A percentile compares a stretch with the other conserved stretches of the same genome.
These are phyloP conservation scores for Filobasidium wieringae DNA, from an alignment of 768 basidiomycete species.

Conservation along the genomic window DNA sequence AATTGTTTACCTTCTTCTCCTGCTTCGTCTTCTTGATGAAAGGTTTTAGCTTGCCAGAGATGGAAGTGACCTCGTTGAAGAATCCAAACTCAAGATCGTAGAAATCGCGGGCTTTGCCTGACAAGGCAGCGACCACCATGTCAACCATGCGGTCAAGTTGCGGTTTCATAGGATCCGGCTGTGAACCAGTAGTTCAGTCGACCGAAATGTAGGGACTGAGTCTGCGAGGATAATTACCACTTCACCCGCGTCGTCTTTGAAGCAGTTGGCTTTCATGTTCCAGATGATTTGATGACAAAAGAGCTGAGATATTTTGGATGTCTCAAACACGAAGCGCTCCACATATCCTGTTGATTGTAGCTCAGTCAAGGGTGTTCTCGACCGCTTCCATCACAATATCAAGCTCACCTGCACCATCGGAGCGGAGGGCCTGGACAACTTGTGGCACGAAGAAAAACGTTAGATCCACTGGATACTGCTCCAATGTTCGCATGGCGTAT, in stretches of 20 bases:
- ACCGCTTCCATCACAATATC: background rate
- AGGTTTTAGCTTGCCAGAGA: conserved; percentile 93
- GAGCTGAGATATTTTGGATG: conserved; percentile 86
- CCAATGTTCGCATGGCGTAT: conserved; percentile 89
- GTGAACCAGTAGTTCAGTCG: conserved; percentile 1
- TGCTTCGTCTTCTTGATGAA: conserved; percentile 88
- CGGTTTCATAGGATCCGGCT: conserved; percentile 96
- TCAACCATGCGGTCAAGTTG: conserved; percentile 76
- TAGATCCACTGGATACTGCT: conserved; percentile 83
- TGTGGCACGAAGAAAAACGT: conserved; percentile 99
- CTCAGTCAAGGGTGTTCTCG: background rate
- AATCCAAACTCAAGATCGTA: conserved; percentile 92
- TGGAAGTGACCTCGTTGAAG: conserved; percentile 92
- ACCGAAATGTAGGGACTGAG: background rate
- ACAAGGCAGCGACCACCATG: conserved; percentile 67
- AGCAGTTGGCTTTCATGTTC: conserved; percentile 99
- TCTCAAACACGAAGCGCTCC: conserved; percentile 88
- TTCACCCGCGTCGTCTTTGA: conserved; percentile 78
- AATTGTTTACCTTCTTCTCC: conserved; percentile 73
- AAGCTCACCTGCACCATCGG: conserved; percentile 66
- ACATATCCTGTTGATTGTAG: conserved; percentile 59
- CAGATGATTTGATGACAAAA: conserved; percentile 99
- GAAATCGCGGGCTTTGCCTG: conserved; percentile 75
- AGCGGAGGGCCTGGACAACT: conserved; percentile 87
- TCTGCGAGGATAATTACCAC: conserved; percentile 45